phyloP scores from a whole-genome alignment of 2,329 filamentous ascomycete genomes.

The Penicillium verrucosum region DNA sequence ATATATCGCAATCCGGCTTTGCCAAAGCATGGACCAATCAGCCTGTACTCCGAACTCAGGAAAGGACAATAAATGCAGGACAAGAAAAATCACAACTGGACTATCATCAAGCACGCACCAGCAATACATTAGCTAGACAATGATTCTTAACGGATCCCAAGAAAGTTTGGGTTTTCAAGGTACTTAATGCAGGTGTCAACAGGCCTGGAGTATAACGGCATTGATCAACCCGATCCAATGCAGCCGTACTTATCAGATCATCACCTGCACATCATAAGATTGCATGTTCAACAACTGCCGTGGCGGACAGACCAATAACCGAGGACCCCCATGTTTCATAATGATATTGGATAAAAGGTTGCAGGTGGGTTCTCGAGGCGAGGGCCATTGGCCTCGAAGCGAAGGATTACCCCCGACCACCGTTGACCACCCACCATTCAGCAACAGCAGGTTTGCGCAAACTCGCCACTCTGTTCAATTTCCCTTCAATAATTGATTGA shows the following conservation, averaged over 20 bases:
- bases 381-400: constrained; percentile 1
- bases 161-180: not conserved
- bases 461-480: not conserved
- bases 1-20: not conserved
- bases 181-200: not conserved
- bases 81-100: not conserved
- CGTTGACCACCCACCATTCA: not conserved
- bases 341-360: not conserved
- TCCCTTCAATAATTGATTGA: not conserved
- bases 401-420: not conserved
- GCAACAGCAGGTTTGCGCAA: not conserved
- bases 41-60: not conserved
- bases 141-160: not conserved
- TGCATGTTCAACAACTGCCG: not conserved
- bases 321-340: not conserved
- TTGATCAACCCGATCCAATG: not conserved
- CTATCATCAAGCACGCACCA: not conserved
- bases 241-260: not conserved
- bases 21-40: not conserved
- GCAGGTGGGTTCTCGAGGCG: not conserved
- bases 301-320: not conserved
- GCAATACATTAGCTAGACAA: not conserved
- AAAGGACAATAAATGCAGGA: too few species aligned
- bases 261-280: not conserved
- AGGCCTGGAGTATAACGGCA: not conserved